phyloP scores from a whole-genome alignment of 495 filamentous ascomycete species.

The Jackrogersella multiformis region DNA sequence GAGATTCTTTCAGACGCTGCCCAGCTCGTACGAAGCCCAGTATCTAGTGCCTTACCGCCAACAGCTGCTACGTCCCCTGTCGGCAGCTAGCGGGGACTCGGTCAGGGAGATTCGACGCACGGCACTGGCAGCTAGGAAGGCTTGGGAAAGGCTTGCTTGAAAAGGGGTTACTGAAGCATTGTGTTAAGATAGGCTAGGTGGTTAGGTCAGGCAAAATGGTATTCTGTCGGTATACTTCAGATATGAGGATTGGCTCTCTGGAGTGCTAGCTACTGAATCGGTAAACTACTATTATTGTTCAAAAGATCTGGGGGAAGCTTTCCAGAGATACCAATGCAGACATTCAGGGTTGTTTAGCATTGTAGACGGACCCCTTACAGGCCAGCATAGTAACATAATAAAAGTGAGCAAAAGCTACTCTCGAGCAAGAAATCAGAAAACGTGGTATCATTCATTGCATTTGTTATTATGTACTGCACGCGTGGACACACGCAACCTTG shows the following conservation, averaged over 20 bases:
- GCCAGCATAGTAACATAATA: not conserved
- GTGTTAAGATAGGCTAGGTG: not conserved
- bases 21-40: conserved; percentile 52
- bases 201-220: not conserved
- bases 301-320: too few relatives aligned
- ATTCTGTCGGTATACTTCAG: too few relatives aligned
- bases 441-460: conserved; percentile 25
- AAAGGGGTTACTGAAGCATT: not conserved
- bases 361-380: not conserved
- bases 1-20: conserved; percentile 51
- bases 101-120: conserved; percentile 54
- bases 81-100: conserved; percentile 54
- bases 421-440: not conserved
- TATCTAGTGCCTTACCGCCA: conserved; percentile 48
- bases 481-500: too few relatives aligned
- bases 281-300: not conserved
- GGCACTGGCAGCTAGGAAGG: conserved; percentile 53
- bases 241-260: too few relatives aligned
- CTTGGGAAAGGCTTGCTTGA: conserved; percentile 49
- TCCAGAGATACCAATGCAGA: not conserved
- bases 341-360: not conserved
- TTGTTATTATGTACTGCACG: too few relatives aligned
- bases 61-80: conserved; percentile 51
- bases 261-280: too few relatives aligned
- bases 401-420: not conserved